Evolutionary conservation across 106 monocot genomes (phyloP), one percentile per base, ranked within the genome.

Genomic region (Platanthera guangdongensis): DNA sequence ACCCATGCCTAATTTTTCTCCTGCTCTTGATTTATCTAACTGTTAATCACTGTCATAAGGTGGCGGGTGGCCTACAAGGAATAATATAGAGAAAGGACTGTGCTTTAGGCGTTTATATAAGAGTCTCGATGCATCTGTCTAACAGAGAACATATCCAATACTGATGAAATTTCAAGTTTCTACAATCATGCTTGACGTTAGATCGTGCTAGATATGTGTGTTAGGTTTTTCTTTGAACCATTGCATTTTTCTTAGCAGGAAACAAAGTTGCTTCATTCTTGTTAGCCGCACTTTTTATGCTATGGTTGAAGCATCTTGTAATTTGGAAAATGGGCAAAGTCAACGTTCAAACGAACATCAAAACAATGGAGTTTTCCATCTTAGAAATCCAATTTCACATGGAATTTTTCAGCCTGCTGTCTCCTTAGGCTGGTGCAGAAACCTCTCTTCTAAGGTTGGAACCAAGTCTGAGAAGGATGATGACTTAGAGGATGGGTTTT

Each of bases 401-500:
- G 74, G 51, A 51, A 14, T 25, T 52, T 72, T 51, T 57, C 13
- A 7, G 8, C 39, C 72, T 74, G 8, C 18, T 13, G 69, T 25
- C 4, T 60, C 79, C 11, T 80, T 76, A 52, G 3, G 80, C 7
- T 78, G 79, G 19, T 77, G 63, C 65, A 69, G 81, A 64, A 81
- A 57, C 59, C 80, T 92, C 71, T 95, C 95, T 46, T 92, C 89
- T 50, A 81, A 84, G 46, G 72, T 83, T 68, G 75, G 79, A 62
- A 68, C 67, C 11, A 83, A 75, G 32, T 81, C 86, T 10, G 69
- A 85, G 48, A 71, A 71, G 48, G 63, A 74, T 50, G 83, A 82
- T 81, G 85, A 85, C 45, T 62, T 80, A 55, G 77, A 82, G 51
- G 87, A 95, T 51, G 89, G 87, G 1, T 86, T 89, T 80, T 95